Evolutionary conservation across 805 yeast species (phyloP), one percentile per base, ranked within the genome.

Genomic region (Suhomyces faveliae): DNA sequence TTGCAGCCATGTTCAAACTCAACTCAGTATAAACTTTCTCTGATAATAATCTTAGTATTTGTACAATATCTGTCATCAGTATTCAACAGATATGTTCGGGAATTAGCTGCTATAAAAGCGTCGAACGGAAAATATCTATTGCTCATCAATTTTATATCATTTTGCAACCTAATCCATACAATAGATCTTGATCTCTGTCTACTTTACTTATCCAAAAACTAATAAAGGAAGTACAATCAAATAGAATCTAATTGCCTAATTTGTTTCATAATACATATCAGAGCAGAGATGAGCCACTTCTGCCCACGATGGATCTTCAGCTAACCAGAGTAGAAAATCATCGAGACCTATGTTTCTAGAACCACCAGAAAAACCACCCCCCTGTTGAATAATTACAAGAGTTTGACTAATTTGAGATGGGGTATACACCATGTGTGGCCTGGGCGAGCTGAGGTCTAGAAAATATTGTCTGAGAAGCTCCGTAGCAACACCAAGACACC

Each of bases 271-370:
- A 27, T 52, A 49, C 5, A 22, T 37, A 9, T 24, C 23, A 37
- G 51, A 54, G 19, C 54, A 43, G 11, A 27, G 22, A 23, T 43
- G 51, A 5, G 61, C 60, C 23, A 58, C 33, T 17, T 29, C 35
- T n/a, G 15, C 22, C 22, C 50, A 33, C 7, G 41, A 42, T 7
- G 40, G 27, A 33, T 33, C 21, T 17, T 33, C 37, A 37, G 35
- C 40, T 12, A 55, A 23, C 61, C 61, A 58, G 15, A 45, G 20
- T 27, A 56, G 27, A 39, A 58, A 51, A 12, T 51, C 50, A 19
- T 50, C 42, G 17, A 53, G 46, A 9, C n/a, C 37, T 9, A 27
- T 6, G 21, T 33, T 4, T 9, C 21, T 33, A 3, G 13, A 10
- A 6, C 3, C 37, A 7, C 21, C 20, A 33, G 37, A 2, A 33